Evolutionary conservation across 176 grass and related monocot genomes (phyloP), one percentile per base, ranked within the genome.

Genomic region (Aegilops tauschii): DNA sequence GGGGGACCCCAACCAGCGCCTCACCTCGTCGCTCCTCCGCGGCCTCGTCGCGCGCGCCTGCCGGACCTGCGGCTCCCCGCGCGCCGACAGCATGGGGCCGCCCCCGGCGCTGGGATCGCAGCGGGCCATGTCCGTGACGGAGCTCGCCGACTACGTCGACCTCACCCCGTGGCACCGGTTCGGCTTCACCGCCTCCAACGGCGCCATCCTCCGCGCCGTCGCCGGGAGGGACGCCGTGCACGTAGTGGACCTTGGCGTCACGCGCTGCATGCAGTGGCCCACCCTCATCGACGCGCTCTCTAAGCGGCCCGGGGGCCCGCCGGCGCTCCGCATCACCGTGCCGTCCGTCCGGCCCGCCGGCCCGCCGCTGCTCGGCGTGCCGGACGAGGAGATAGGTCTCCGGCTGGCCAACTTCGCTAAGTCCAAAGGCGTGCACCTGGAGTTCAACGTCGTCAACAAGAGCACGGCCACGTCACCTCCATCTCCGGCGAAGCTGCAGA

Each of bases 181-280:
- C 42, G 96, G 96, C 34, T 98, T 92, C 89, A 89, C 96, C 5
- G 92, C 90, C 28, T 88, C 93, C 80, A 98, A 98, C 79, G 77
- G 65, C 23, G 90, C 93, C 61, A 96, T 98, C 87, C 76, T 90
- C 34, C 92, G 95, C 27, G 96, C 92, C 1, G 90, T 91, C 16
- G 92, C 87, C 20, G 92, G 88, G 13, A 62, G 52, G 45, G 70
- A 80, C 4, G 84, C 85, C 9, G 80, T 98, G 61, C 96, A 98
- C 91, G 85, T 98, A 62, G 61, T 98, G 6, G 93, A 98, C 79
- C 88, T 98, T 42, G 80, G 96, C 77, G 88, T 90, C 47, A 98
- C 90, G 13, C 93, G 92, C 76, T 96, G 96, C 90, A 98, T 98
- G 96, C 96, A 98, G 94, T 94, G 95, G 87, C 96, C 96, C 1